These are phyloP conservation scores for Oryza officinalis DNA, from an alignment of 176 grass and related monocot species.

Conservation along the genomic window DNA sequence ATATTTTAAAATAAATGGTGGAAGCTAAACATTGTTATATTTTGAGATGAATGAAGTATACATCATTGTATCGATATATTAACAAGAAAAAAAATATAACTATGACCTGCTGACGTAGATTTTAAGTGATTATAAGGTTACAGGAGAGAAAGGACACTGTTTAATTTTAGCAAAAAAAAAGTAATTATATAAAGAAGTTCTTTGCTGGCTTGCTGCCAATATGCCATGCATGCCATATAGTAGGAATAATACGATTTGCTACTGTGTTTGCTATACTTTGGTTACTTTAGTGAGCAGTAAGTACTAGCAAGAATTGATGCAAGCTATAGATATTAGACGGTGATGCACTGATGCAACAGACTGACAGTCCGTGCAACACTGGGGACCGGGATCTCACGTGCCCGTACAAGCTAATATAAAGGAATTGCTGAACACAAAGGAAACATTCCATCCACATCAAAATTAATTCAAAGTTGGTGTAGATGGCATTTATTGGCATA, in stretches of 20 bases:
- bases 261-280: too few species aligned
- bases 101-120: too few species aligned
- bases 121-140: too few species aligned
- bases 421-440: neutral
- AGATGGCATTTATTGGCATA: neutral
- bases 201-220: too few species aligned
- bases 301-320: neutral
- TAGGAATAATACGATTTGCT: neutral
- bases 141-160: neutral
- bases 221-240: too few species aligned
- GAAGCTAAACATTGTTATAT: too few species aligned
- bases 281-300: too few species aligned
- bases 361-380: neutral
- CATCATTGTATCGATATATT: too few species aligned
- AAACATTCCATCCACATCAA: slow-evolving; percentile 43
- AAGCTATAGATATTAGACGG: neutral
- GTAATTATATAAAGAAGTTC: too few species aligned
- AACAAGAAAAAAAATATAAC: too few species aligned
- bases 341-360: neutral
- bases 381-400: neutral
- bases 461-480: neutral
- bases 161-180: neutral
- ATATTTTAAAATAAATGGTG: too few species aligned
- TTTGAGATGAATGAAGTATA: too few species aligned
- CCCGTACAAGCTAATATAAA: neutral